These are phyloP conservation scores for Fusarium continuum DNA, from an alignment of 2,329 filamentous ascomycete genomes.

Conservation along the genomic window DNA sequence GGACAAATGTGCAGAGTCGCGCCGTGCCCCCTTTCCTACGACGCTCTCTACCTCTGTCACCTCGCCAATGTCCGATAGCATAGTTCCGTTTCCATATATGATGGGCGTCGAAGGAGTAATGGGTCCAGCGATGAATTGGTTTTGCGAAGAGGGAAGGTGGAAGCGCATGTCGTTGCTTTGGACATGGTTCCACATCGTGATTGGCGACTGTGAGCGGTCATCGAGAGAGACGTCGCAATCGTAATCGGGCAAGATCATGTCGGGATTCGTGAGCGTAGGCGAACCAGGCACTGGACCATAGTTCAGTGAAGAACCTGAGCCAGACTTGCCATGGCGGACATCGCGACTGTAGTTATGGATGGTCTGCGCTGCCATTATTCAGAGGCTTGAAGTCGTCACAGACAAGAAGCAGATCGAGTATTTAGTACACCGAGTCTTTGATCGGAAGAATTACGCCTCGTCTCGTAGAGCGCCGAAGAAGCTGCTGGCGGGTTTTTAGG, in stretches of 20 bases:
- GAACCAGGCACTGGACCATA: slow-evolving; percentile 70
- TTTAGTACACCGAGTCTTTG: neutral
- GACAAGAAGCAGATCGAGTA: neutral
- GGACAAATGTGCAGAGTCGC: slow-evolving; percentile 50
- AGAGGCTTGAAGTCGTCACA: neutral
- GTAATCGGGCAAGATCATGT: slow-evolving; percentile 89
- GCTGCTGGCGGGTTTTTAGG: slow-evolving; percentile 4
- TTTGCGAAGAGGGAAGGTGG: slow-evolving; percentile 52
- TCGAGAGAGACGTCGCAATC: slow-evolving; percentile 65
- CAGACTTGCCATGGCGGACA: slow-evolving; percentile 42
- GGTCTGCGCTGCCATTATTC: slow-evolving; percentile 47
- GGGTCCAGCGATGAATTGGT: slow-evolving; percentile 54
- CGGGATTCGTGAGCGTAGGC: slow-evolving; percentile 89
- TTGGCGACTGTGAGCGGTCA: slow-evolving; percentile 59
- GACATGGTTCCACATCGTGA: slow-evolving; percentile 62
- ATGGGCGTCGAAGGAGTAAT: slow-evolving; percentile 68
- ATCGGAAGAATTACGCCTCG: slow-evolving; percentile 5
- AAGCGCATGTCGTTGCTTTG: slow-evolving; percentile 53
- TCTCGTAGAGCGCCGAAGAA: slow-evolving; percentile 17
- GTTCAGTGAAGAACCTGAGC: slow-evolving; percentile 43
- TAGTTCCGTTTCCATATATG: slow-evolving; percentile 74
- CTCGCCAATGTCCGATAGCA: slow-evolving; percentile 72
- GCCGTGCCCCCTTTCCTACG: slow-evolving; percentile 53
- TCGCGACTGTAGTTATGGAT: slow-evolving; percentile 41
- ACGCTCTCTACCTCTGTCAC: slow-evolving; percentile 64